phyloP scores from a whole-genome alignment of 2,329 filamentous ascomycete genomes.

The Stagonosporopsis vannaccii region DNA sequence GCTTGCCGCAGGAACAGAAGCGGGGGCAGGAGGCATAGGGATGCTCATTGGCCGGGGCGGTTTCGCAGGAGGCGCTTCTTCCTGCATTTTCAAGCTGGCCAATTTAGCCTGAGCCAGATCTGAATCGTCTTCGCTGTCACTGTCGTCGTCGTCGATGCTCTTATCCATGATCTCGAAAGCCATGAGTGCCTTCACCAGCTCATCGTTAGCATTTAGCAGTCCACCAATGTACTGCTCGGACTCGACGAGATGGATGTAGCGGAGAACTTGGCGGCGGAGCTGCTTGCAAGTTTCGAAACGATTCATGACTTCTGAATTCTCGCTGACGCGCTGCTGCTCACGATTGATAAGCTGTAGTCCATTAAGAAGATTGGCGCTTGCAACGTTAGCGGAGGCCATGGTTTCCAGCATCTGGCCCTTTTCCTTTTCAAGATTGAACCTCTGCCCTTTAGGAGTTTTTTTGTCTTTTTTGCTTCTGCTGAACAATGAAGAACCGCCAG shows the following conservation, averaged over 20 bases:
- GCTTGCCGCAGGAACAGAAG: conserved; percentile 34
- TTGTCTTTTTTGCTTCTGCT: conserved; percentile 63
- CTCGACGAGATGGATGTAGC: conserved; percentile 92
- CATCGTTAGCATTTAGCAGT: conserved; percentile 91
- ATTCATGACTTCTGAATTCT: conserved; percentile 76
- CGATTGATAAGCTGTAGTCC: conserved; percentile 89
- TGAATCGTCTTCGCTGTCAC: conserved; percentile 65
- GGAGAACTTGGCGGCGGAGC: conserved; percentile 81
- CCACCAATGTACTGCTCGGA: conserved; percentile 89
- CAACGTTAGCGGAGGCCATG: conserved; percentile 89
- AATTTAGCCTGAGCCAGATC: conserved; percentile 52
- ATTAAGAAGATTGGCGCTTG: conserved; percentile 89
- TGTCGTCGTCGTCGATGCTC: conserved; percentile 77
- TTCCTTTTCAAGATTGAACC: conserved; percentile 86
- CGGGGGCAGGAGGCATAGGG: conserved; percentile 42
- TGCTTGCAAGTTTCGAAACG: conserved; percentile 88
- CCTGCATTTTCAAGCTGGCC: conserved; percentile 52
- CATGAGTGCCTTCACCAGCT: conserved; percentile 92
- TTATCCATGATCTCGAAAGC: conserved; percentile 93
- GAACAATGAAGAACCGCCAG: conserved; percentile 61
- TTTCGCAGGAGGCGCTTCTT: conserved; percentile 56
- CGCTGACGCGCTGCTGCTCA: conserved; percentile 84
- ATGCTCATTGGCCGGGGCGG: conserved; percentile 57
- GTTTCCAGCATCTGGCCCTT: conserved; percentile 84
- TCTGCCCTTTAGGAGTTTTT: conserved; percentile 60